Evolutionary conservation across 192 early-diverging fungal genomes (phyloP).

Genomic region (Rhizophagus clarus): DNA sequence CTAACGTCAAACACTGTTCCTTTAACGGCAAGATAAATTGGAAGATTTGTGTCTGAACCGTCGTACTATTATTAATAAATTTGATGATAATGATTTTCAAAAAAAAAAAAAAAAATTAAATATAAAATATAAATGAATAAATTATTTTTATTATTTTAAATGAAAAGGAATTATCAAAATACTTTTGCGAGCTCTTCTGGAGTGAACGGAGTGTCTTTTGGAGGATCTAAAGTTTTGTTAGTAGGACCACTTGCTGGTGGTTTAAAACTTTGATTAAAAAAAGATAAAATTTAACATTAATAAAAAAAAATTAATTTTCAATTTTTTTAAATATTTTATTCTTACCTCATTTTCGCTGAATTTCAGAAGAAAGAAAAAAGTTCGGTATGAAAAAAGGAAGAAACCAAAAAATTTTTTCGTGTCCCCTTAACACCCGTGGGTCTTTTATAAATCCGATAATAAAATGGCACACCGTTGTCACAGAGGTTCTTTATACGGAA

Average conservation of each 20-base stretch:
- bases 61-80: slow-evolving; percentile 49
- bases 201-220: slow-evolving; percentile 8
- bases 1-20: slow-evolving; percentile 82
- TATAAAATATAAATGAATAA: background rate
- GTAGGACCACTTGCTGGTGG: no score
- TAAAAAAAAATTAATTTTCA: background rate
- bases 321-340: background rate
- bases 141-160: background rate
- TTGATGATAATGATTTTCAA: no score
- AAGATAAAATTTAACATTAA: background rate
- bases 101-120: no score
- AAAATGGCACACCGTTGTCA: no score
- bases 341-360: background rate
- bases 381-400: no score
- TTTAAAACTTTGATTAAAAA: background rate
- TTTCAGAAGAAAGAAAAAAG: background rate
- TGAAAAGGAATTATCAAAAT: background rate
- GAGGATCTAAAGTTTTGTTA: background rate
- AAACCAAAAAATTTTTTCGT: no score
- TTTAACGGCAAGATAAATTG: slow-evolving; percentile 85
- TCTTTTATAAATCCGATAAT: no score
- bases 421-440: no score
- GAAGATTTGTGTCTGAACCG: slow-evolving; percentile 54
- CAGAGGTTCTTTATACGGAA: no score
- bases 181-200: slow-evolving; percentile 10